These are phyloP conservation scores for Verticillium nonalfalfae DNA, from an alignment of 2,329 filamentous ascomycete species.

Conservation along the genomic window DNA sequence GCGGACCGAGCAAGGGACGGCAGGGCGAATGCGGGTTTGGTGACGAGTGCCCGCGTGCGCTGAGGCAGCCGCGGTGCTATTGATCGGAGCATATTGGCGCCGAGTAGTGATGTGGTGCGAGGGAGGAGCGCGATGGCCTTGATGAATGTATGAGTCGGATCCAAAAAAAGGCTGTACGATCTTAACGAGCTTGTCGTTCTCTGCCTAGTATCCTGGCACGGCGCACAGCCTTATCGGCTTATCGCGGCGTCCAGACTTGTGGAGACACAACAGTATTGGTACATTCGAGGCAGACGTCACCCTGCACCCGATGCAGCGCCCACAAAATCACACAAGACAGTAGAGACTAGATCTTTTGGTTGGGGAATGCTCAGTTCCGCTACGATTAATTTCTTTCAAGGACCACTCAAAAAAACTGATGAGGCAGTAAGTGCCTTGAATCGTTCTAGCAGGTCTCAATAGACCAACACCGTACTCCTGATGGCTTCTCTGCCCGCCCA, in stretches of 20 bases:
- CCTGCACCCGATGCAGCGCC: neutral
- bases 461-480: neutral
- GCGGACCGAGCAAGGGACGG: conserved; percentile 2
- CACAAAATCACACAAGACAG: too few relatives aligned
- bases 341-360: neutral
- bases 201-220: neutral
- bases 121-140: neutral
- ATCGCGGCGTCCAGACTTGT: neutral
- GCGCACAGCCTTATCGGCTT: conserved; percentile 1
- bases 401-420: neutral
- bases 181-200: neutral
- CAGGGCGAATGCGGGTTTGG: neutral
- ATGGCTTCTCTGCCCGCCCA: neutral
- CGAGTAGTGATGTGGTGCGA: neutral
- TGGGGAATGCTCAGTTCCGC: neutral
- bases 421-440: neutral
- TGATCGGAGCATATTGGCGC: conserved; percentile 10
- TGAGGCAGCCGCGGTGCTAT: conserved; percentile 11
- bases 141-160: neutral
- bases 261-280: neutral
- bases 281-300: neutral
- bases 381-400: neutral
- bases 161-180: neutral
- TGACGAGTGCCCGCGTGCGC: neutral
- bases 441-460: neutral